Evolutionary conservation across 176 grass and related monocot genomes (phyloP).

Genomic region (Musa troglodytarum): DNA sequence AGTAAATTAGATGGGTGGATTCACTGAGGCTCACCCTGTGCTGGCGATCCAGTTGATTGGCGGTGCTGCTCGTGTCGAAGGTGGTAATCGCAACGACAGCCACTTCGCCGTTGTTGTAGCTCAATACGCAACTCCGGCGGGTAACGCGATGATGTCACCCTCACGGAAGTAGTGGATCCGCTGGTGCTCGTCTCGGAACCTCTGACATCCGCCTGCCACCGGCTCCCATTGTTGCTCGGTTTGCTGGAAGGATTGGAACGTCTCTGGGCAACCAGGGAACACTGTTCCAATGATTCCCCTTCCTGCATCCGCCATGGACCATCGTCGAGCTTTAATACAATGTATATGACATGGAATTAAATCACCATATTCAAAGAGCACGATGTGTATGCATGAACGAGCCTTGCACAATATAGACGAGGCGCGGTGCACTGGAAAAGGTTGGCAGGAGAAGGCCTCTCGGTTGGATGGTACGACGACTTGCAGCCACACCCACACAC

Average conservation of each 20-base stretch:
- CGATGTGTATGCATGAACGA: no score
- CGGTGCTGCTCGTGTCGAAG: constrained; percentile 6
- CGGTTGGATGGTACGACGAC: constrained; percentile 20
- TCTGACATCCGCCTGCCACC: no score
- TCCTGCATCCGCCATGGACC: no score
- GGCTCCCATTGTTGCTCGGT: no score
- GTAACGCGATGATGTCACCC: constrained; percentile 6
- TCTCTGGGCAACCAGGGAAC: no score
- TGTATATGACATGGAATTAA: neutral
- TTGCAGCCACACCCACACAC: constrained; percentile 13
- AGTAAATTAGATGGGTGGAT: no score
- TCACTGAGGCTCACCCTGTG: neutral
- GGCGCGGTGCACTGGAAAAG: constrained; percentile 27
- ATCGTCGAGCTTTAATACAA: neutral
- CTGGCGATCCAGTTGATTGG: constrained; percentile 10
- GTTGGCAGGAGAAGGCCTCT: constrained; percentile 26
- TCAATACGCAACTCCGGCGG: constrained; percentile 11
- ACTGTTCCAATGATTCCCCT: no score
- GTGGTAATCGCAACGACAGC: neutral
- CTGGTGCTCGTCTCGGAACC: no score
- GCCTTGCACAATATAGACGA: constrained; percentile 29
- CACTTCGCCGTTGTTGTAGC: constrained; percentile 9
- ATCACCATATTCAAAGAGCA: no score
- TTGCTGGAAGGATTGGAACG: no score
- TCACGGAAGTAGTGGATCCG: constrained; percentile 1